A percentile compares a stretch with the other conserved stretches of the same genome.
Conservation (phyloP, 1,284 basidiomycete species). For the Moesziomyces sp. region DNA sequence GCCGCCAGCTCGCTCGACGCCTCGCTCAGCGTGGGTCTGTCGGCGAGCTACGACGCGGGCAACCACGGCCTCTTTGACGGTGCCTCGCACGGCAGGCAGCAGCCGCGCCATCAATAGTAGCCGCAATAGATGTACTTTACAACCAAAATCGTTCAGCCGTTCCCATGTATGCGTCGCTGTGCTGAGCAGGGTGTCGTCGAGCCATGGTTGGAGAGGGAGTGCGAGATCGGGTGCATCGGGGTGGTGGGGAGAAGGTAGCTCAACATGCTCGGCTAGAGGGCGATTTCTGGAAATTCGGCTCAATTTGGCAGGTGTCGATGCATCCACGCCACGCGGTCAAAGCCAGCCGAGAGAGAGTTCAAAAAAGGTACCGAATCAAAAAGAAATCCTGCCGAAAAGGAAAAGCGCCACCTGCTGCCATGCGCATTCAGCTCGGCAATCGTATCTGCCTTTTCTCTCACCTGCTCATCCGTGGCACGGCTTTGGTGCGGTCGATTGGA, state of each 20-base stretch:
- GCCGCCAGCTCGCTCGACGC: constrained; percentile 14
- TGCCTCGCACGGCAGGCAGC: not conserved
- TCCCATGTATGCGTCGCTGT: too few relatives aligned
- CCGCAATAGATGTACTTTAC: too few relatives aligned
- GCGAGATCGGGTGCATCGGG: not conserved
- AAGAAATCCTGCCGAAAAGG: too few relatives aligned
- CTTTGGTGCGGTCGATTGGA: not conserved
- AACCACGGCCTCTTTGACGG: not conserved
- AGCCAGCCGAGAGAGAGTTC: not conserved
- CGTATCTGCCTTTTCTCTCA: too few relatives aligned
- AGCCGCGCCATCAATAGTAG: not conserved
- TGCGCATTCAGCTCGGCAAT: not conserved
- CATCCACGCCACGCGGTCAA: not conserved
- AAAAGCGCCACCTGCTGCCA: not conserved
- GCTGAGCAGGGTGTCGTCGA: not conserved
- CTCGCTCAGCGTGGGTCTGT: constrained; percentile 15
- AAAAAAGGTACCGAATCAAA: not conserved
- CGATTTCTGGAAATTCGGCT: not conserved
- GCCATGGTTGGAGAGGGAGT: too few relatives aligned
- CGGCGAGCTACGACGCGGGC: constrained; percentile 4
- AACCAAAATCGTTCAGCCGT: too few relatives aligned
- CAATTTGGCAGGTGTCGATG: not conserved
- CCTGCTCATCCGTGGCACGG: not conserved
- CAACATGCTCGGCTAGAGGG: not conserved
- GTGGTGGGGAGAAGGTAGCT: not conserved